These are phyloP conservation scores for Protea cynaroides DNA, from an alignment of 164 flowering plant genomes.

Conservation along the genomic window DNA sequence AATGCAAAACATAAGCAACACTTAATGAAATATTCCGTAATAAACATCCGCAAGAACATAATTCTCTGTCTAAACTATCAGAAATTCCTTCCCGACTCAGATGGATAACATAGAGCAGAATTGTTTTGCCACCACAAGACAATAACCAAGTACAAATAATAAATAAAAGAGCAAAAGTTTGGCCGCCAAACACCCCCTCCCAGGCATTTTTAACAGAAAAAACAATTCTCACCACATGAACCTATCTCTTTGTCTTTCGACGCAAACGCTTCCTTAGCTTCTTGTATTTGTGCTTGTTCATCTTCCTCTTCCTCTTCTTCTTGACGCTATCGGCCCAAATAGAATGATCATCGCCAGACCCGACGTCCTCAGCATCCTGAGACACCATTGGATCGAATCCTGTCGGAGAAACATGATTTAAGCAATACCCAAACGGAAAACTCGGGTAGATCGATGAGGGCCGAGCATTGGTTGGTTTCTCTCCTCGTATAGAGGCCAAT, in stretches of 20 bases:
- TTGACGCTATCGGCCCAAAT: conserved; percentile 79
- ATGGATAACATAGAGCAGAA: background rate
- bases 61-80: background rate
- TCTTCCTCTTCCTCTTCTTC: conserved; percentile 89
- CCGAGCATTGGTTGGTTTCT: background rate
- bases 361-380: conserved; percentile 9
- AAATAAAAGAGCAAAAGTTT: background rate
- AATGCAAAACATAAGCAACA: too few species aligned
- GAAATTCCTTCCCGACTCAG: background rate
- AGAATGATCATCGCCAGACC: conserved; percentile 9
- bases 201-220: too few species aligned
- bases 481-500: conserved; percentile 1
- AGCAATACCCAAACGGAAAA: conserved; percentile 28
- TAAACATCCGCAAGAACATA: background rate
- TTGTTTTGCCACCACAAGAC: background rate
- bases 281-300: conserved; percentile 78
- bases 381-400: conserved; percentile 10
- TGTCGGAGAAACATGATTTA: conserved; percentile 20
- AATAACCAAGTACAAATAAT: background rate
- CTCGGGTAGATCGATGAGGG: conserved; percentile 24
- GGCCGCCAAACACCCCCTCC: background rate
- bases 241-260: conserved; percentile 36
- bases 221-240: conserved; percentile 10
- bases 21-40: background rate
- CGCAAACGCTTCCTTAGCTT: conserved; percentile 55